Evolutionary conservation across 2,329 filamentous ascomycete genomes (phyloP).

Genomic region (Drechslerella dactyloides): DNA sequence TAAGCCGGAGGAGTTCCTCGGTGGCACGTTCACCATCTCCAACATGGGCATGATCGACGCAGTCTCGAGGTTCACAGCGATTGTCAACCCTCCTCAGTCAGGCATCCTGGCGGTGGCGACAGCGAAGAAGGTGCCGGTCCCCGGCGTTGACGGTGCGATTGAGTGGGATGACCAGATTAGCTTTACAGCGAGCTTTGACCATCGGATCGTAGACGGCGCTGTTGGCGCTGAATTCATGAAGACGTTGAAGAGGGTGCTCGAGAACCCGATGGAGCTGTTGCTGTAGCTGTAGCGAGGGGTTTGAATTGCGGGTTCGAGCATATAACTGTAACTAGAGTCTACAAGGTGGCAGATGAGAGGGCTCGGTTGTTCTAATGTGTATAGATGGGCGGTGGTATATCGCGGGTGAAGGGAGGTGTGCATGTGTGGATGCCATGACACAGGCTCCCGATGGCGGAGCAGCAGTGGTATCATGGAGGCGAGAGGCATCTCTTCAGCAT

Average conservation of each 20-base stretch:
- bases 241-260: conserved; percentile 95
- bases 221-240: conserved; percentile 96
- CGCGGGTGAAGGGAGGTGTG: not conserved
- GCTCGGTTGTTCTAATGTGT: not conserved
- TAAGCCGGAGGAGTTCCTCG: conserved; percentile 99
- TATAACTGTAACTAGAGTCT: not conserved
- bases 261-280: conserved; percentile 95
- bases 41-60: conserved; percentile 99
- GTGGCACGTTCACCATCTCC: conserved; percentile 97
- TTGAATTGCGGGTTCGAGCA: not conserved
- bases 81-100: conserved; percentile 98
- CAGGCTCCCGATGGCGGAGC: not conserved
- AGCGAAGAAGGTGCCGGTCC: conserved; percentile 91
- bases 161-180: conserved; percentile 98
- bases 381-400: not conserved
- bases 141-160: conserved; percentile 79
- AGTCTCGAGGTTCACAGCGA: conserved; percentile 94
- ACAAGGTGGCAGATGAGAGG: not conserved
- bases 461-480: not conserved
- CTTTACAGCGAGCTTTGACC: conserved; percentile 94
- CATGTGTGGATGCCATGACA: not conserved
- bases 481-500: not conserved
- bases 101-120: conserved; percentile 94
- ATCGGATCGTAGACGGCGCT: conserved; percentile 91
- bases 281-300: conserved; percentile 75